Conservation (phyloP, 768 basidiomycete genomes). For the Suillus decipiens region DNA sequence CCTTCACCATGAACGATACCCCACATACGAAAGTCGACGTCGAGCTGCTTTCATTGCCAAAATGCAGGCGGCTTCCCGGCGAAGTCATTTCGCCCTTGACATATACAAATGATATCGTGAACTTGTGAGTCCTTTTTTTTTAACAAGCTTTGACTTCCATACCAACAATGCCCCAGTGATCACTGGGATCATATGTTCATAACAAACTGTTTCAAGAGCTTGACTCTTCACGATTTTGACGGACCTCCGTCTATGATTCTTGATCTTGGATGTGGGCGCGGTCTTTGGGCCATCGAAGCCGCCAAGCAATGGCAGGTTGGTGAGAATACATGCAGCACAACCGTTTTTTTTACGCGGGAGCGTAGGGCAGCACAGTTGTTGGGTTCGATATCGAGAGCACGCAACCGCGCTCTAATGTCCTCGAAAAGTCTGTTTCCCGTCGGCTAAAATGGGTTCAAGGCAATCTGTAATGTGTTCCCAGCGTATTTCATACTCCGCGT, state of each 20-base stretch:
- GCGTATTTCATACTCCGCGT: conserved; percentile 3
- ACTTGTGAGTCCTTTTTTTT: conserved; percentile 47
- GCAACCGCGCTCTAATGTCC: conserved; percentile 49
- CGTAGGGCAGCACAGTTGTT: conserved; percentile 52
- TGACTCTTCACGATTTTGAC: conserved; percentile 58
- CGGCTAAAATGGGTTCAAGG: conserved; percentile 69
- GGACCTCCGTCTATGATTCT: conserved; percentile 54
- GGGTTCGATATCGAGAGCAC: conserved; percentile 59
- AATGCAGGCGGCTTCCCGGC: conserved; percentile 46
- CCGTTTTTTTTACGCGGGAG: conserved; percentile 8
- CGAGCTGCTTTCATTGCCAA: conserved; percentile 41
- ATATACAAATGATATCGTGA: conserved; percentile 48
- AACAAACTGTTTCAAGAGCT: conserved; percentile 43
- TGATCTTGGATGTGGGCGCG: conserved; percentile 73
- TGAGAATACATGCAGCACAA: conserved; percentile 2
- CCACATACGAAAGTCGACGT: conserved; percentile 47
- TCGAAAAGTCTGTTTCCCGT: conserved; percentile 42
- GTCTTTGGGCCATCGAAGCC: conserved; percentile 71
- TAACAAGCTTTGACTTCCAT: conserved; percentile 1
- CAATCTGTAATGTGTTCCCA: conserved; percentile 51
- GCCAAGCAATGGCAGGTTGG: conserved; percentile 66
- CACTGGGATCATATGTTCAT: conserved; percentile 74
- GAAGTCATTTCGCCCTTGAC: conserved; percentile 58
- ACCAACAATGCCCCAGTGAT: conserved; percentile 44
- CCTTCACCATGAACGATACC: conserved; percentile 25